Evolutionary conservation across 345 rosid genomes (phyloP).

Genomic region (Psidium guajava): DNA sequence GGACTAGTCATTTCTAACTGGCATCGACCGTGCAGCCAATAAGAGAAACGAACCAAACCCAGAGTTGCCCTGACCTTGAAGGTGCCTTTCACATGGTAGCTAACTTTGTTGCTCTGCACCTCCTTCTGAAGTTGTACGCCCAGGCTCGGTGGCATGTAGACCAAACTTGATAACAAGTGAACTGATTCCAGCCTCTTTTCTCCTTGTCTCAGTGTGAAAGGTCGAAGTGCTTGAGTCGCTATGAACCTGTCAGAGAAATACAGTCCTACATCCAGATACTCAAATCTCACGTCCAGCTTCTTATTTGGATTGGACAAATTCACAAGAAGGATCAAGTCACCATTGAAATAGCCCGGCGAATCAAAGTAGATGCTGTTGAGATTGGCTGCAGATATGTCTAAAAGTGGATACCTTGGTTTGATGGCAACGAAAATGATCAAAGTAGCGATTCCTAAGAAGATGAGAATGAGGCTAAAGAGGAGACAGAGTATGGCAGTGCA

Average conservation of each 20-base stretch:
- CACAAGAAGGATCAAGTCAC: slow-evolving; percentile 51
- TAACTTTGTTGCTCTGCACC: slow-evolving; percentile 44
- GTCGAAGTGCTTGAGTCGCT: slow-evolving; percentile 46
- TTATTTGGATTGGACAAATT: slow-evolving; percentile 75
- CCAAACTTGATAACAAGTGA: slow-evolving; percentile 67
- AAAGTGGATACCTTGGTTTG: slow-evolving; percentile 58
- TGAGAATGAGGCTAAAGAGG: slow-evolving; percentile 61
- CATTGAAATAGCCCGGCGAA: slow-evolving; percentile 69
- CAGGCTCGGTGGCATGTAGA: slow-evolving; percentile 53
- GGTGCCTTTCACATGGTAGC: slow-evolving; percentile 47
- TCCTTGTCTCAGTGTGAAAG: slow-evolving; percentile 48
- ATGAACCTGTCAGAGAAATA: slow-evolving; percentile 51
- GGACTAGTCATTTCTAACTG: slow-evolving; percentile 60
- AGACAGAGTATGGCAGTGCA: slow-evolving; percentile 62
- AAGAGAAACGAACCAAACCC: slow-evolving; percentile 63
- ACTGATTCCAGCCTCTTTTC: slow-evolving; percentile 42
- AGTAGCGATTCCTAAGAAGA: slow-evolving; percentile 74
- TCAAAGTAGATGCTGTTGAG: slow-evolving; percentile 73
- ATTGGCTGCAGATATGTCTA: slow-evolving; percentile 60
- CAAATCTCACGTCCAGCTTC: slow-evolving; percentile 56
- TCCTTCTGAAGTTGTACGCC: slow-evolving; percentile 58
- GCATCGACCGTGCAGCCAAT: slow-evolving; percentile 72
- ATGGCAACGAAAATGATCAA: slow-evolving; percentile 47
- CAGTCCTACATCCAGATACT: slow-evolving; percentile 44
- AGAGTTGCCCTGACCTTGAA: slow-evolving; percentile 60